These are phyloP conservation scores for Phaeosphaeria sp. DNA, from an alignment of 2,329 filamentous ascomycete species.

Conservation along the genomic window DNA sequence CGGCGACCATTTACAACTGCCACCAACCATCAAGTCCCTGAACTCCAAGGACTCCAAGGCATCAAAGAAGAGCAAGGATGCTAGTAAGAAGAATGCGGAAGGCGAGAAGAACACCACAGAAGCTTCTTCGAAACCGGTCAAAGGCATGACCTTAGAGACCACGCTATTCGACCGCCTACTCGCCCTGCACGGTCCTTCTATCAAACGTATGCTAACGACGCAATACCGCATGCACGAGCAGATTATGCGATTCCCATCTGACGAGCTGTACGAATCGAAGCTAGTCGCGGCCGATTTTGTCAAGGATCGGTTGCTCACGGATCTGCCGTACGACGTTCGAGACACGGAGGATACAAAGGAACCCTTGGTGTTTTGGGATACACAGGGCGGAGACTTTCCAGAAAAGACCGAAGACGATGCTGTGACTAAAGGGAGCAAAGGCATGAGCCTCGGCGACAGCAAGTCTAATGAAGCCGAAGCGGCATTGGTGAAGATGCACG, in stretches of 20 bases:
- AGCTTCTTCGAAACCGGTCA: constrained; percentile 27
- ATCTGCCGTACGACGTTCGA: constrained; percentile 77
- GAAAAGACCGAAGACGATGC: constrained; percentile 81
- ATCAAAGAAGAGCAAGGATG: constrained; percentile 49
- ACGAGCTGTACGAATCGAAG: constrained; percentile 82
- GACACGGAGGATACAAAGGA: constrained; percentile 87
- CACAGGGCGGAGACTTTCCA: constrained; percentile 89
- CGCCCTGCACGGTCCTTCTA: constrained; percentile 75
- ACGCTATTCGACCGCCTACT: constrained; percentile 93
- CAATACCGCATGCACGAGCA: constrained; percentile 98
- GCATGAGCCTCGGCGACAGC: constrained; percentile 69
- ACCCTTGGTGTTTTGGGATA: constrained; percentile 92
- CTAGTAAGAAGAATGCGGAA: constrained; percentile 42
- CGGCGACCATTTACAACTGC: constrained; percentile 91
- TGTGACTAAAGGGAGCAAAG: constrained; percentile 55
- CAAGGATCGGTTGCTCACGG: constrained; percentile 74
- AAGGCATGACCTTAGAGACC: constrained; percentile 73
- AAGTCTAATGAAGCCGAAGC: constrained; percentile 95
- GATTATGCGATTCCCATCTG: constrained; percentile 94
- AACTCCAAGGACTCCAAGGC: constrained; percentile 50
- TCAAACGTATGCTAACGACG: constrained; percentile 94
- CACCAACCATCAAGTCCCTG: constrained; percentile 89
- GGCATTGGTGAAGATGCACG: constrained; percentile 77
- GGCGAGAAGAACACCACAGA: constrained; percentile 42
- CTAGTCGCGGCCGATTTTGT: constrained; percentile 83